A percentile compares a stretch with the other conserved stretches of the same genome.
Conservation (phyloP, 768 basidiomycete species). For the Solioccasus polychromus region DNA sequence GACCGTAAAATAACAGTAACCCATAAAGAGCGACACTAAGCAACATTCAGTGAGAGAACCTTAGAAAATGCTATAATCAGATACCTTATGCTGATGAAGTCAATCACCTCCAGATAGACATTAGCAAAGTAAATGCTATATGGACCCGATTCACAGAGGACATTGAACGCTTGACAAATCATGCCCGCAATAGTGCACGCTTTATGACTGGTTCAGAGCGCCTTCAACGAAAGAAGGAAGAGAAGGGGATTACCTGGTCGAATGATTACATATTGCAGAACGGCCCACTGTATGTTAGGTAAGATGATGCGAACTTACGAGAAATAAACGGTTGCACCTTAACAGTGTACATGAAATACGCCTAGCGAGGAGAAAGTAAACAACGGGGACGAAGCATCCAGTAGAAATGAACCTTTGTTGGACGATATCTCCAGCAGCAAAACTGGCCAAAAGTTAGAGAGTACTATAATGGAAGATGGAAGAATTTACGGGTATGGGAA, state of each 20-base stretch:
- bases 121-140: conserved; percentile 61
- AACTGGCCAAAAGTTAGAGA: conserved; percentile 43
- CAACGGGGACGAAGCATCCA: background rate
- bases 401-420: conserved; percentile 56
- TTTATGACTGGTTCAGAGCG: conserved; percentile 10
- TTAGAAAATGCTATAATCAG: conserved; percentile 2
- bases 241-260: conserved; percentile 42
- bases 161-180: conserved; percentile 63
- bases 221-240: background rate
- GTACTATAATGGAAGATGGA: background rate
- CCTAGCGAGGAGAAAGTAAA: conserved; percentile 34
- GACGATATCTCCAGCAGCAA: conserved; percentile 78
- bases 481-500: conserved; percentile 64
- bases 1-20: conserved; percentile 75
- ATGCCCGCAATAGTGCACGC: conserved; percentile 67
- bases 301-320: background rate
- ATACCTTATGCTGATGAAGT: conserved; percentile 81
- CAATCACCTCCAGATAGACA: conserved; percentile 68
- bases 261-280: conserved; percentile 85
- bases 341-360: conserved; percentile 88
- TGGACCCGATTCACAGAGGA: conserved; percentile 66
- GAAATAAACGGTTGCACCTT: conserved; percentile 48
- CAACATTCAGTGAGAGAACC: background rate
- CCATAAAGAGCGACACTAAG: conserved; percentile 81
- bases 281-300: conserved; percentile 60